Conservation (phyloP, 371 early-diverging fungal genomes). For the Syncephalastrum racemosum region DNA sequence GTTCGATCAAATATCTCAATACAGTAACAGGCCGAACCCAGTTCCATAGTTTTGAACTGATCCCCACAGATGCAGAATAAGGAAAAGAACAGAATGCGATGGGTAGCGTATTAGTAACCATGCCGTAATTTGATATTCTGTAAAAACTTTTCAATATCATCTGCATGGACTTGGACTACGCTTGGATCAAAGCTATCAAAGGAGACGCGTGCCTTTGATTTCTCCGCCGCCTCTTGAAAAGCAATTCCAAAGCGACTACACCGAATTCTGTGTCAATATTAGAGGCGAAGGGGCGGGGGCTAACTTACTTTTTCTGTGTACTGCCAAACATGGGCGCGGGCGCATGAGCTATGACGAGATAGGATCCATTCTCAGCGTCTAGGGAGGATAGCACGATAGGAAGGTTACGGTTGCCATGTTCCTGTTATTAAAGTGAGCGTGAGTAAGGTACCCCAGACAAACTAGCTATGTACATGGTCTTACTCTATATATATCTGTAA, state of each 20-base stretch:
- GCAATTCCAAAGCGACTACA: constrained; percentile 70
- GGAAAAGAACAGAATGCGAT: too few relatives aligned
- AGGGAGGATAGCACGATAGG: constrained; percentile 69
- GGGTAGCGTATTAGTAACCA: constrained; percentile 23
- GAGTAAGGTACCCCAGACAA: neutral
- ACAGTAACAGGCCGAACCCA: too few relatives aligned
- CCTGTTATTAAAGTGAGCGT: constrained; percentile 25
- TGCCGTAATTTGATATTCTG: constrained; percentile 26
- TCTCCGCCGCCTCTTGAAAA: constrained; percentile 65
- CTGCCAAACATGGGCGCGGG: constrained; percentile 63
- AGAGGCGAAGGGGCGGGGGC: neutral
- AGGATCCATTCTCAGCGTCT: constrained; percentile 60
- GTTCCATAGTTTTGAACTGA: too few relatives aligned
- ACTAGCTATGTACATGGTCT: neutral
- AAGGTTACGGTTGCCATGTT: constrained; percentile 51
- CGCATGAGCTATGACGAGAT: constrained; percentile 69
- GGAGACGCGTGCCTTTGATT: constrained; percentile 50
- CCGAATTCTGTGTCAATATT: neutral
- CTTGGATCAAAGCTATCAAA: constrained; percentile 73
- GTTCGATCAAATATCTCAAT: too few relatives aligned
- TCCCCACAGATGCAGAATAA: too few relatives aligned
- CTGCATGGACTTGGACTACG: constrained; percentile 58
- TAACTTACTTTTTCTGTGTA: constrained; percentile 64
- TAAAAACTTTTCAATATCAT: constrained; percentile 63
- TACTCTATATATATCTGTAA: constrained; percentile 79